Conservation (phyloP, 352 stramenopile species). For the Paralagenidium karlingii region DNA sequence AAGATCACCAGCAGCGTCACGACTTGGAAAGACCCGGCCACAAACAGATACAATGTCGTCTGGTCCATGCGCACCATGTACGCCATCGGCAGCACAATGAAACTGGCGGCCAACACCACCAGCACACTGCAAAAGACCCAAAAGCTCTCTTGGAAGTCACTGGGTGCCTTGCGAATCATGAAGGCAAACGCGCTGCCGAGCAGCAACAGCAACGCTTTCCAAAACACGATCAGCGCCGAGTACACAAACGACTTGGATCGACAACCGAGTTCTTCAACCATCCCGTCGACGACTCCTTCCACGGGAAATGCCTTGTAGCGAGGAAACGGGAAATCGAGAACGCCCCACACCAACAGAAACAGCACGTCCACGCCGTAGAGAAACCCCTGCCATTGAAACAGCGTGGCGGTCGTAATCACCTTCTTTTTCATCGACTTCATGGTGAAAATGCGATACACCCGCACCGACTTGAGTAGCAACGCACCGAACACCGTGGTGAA, state of each 20-base stretch:
- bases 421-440: conserved; percentile 22
- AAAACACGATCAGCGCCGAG: conserved; percentile 33
- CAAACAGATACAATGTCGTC: not conserved
- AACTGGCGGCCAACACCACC: conserved; percentile 28
- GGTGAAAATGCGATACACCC: conserved; percentile 47
- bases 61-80: conserved; percentile 29
- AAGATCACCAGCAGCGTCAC: not conserved
- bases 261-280: conserved; percentile 15
- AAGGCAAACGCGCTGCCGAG: conserved; percentile 32
- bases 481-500: conserved; percentile 31
- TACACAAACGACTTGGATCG: conserved; percentile 36
- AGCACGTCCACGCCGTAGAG: conserved; percentile 20
- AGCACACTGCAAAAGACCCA: conserved; percentile 39
- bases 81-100: conserved; percentile 32
- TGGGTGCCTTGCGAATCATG: conserved; percentile 45
- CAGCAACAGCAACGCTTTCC: conserved; percentile 34
- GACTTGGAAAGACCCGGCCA: not conserved
- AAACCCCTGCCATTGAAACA: conserved; percentile 23
- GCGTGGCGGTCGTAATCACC: conserved; percentile 17
- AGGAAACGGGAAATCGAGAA: conserved; percentile 17
- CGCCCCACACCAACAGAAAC: conserved; percentile 26
- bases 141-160: conserved; percentile 49
- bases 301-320: conserved; percentile 10
- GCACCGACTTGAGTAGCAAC: conserved; percentile 31
- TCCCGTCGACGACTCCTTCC: too few relatives aligned